A percentile compares a stretch with the other conserved stretches of the same genome.
These are phyloP conservation scores for Salix arbutifolia DNA, from an alignment of 345 rosid species.

Conservation along the genomic window DNA sequence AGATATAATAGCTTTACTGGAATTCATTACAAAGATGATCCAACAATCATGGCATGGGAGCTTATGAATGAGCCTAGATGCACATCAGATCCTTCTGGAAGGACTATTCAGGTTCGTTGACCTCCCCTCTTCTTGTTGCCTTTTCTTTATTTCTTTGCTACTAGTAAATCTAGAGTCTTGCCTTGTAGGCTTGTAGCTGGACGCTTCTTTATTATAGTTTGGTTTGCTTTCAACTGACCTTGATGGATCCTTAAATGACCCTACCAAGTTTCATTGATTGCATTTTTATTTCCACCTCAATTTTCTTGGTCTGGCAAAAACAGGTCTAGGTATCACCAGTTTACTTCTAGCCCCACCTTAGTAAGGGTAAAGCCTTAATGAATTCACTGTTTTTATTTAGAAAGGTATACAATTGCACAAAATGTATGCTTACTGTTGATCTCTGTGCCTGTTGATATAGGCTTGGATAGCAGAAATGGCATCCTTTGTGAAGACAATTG, in stretches of 20 bases:
- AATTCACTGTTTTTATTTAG: neutral
- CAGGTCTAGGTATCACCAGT: neutral
- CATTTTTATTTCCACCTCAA: neutral
- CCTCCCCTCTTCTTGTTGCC: neutral
- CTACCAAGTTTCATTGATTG: neutral
- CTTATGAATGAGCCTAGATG: slow-evolving; percentile 38
- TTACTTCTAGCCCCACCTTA: neutral
- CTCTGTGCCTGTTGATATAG: slow-evolving; percentile 36
- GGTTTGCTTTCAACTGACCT: neutral
- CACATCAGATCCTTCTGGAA: slow-evolving; percentile 30
- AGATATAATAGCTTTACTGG: slow-evolving; percentile 26
- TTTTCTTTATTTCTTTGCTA: neutral
- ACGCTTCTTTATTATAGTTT: neutral
- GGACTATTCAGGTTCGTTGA: slow-evolving; percentile 26
- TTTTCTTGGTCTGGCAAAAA: neutral
- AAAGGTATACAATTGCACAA: neutral
- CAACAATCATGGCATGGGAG: slow-evolving; percentile 35
- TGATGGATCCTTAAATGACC: slow-evolving; percentile 1
- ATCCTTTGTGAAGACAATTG: slow-evolving; percentile 24
- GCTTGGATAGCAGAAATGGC: slow-evolving; percentile 38
- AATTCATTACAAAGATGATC: slow-evolving; percentile 28
- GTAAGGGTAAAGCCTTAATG: neutral
- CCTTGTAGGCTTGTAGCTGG: neutral
- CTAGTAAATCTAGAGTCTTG: neutral
- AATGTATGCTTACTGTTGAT: neutral